These are phyloP conservation scores for Microdochium paspali DNA, from an alignment of 2,329 filamentous ascomycete genomes.

Conservation along the genomic window DNA sequence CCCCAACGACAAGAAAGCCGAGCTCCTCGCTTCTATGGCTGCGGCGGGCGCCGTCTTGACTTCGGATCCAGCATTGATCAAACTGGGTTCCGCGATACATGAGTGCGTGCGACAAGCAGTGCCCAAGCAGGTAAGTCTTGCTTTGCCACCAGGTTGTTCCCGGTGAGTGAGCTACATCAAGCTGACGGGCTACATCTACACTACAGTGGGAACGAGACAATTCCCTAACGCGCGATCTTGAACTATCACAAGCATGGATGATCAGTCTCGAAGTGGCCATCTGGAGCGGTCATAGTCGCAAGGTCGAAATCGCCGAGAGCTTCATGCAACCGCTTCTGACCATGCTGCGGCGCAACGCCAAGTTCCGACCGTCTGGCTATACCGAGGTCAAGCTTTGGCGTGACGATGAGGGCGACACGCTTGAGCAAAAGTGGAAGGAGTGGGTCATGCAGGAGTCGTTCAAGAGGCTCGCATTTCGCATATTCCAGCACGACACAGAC, in stretches of 20 bases:
- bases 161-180: not conserved
- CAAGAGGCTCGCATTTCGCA: constrained; percentile 17
- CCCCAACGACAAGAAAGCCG: constrained; percentile 22
- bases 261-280: constrained; percentile 22
- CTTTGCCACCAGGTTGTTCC: not conserved
- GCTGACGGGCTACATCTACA: not conserved
- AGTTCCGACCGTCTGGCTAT: constrained; percentile 16
- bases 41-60: constrained; percentile 26
- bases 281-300: constrained; percentile 26
- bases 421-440: constrained; percentile 13
- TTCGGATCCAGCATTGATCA: constrained; percentile 23
- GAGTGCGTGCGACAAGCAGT: constrained; percentile 25
- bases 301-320: constrained; percentile 28
- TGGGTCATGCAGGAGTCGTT: constrained; percentile 20
- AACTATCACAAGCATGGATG: constrained; percentile 22
- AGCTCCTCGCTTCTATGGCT: constrained; percentile 24
- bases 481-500: constrained; percentile 20
- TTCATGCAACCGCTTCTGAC: constrained; percentile 24
- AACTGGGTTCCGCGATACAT: constrained; percentile 28
- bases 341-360: constrained; percentile 23
- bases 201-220: constrained; percentile 24
- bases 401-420: constrained; percentile 1
- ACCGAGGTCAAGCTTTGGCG: constrained; percentile 2
- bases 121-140: constrained; percentile 7
- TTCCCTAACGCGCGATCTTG: constrained; percentile 16